Conservation (phyloP, 1,284 basidiomycete genomes). For the Sanghuangporus weigelae region DNA sequence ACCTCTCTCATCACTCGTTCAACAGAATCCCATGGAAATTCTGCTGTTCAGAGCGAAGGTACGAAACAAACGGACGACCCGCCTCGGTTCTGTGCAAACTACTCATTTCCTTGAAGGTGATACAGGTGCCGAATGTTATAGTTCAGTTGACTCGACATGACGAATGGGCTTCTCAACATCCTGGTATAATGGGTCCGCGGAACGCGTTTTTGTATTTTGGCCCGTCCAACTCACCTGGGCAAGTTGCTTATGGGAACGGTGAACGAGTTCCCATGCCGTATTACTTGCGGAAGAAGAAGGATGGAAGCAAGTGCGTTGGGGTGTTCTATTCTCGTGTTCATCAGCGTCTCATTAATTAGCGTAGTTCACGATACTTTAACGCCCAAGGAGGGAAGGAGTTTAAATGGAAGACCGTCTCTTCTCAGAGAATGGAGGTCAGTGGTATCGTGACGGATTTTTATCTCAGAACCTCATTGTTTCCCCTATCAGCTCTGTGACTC, state of each 20-base stretch:
- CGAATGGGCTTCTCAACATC: constrained; percentile 58
- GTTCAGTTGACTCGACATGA: constrained; percentile 57
- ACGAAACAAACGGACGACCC: not conserved
- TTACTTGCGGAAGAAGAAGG: constrained; percentile 50
- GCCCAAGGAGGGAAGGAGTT: constrained; percentile 59
- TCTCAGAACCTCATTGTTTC: not conserved
- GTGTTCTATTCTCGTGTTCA: not conserved
- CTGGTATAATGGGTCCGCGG: constrained; percentile 63
- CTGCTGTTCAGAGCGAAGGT: not conserved
- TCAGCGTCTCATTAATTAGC: constrained; percentile 2
- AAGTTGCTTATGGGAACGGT: constrained; percentile 63
- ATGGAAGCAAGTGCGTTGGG: constrained; percentile 50
- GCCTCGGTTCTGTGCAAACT: not conserved
- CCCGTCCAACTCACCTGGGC: constrained; percentile 51
- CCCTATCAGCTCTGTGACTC: constrained; percentile 16
- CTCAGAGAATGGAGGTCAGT: constrained; percentile 59
- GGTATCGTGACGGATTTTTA: constrained; percentile 18
- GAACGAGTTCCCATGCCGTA: constrained; percentile 49
- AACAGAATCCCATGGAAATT: constrained; percentile 20
- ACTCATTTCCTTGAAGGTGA: not conserved
- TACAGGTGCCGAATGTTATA: constrained; percentile 49
- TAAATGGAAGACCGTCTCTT: constrained; percentile 58
- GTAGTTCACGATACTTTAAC: constrained; percentile 65
- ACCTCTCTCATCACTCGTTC: constrained; percentile 33
- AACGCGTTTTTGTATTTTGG: constrained; percentile 71